These are phyloP conservation scores for Avena sativa DNA, from an alignment of 176 grass and related monocot genomes.

Conservation along the genomic window DNA sequence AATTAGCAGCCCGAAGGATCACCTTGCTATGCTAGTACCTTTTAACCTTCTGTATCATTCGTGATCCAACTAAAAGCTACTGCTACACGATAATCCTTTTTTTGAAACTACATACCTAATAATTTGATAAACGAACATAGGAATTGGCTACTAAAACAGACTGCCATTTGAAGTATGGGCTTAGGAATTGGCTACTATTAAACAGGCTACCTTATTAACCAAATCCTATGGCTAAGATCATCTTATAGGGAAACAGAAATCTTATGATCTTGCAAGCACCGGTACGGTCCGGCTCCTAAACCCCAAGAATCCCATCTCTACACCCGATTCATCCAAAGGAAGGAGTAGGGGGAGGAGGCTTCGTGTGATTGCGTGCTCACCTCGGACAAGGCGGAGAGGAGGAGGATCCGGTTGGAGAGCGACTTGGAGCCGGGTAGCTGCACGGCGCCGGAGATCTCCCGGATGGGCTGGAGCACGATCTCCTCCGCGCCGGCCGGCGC, in stretches of 20 bases:
- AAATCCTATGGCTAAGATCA: neutral
- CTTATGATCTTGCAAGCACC: neutral
- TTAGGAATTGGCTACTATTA: neutral
- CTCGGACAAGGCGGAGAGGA: constrained; percentile 87
- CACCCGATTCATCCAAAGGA: neutral
- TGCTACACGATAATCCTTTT: too few relatives aligned
- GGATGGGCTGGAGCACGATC: constrained; percentile 89
- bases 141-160: neutral
- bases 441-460: constrained; percentile 89
- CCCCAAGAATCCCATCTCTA: constrained; percentile 17
- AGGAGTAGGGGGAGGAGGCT: neutral
- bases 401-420: constrained; percentile 97
- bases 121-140: neutral
- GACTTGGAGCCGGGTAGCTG: constrained; percentile 96
- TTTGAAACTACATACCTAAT: neutral
- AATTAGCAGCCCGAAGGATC: neutral
- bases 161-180: neutral
- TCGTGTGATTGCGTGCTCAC: constrained; percentile 22
- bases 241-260: neutral
- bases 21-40: neutral
- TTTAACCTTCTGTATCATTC: neutral
- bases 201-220: neutral
- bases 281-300: neutral
- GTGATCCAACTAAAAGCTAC: neutral
- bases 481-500: constrained; percentile 66